Base-by-base conservation (phyloP, 129 eudicot genomes). In the Saussurea involucrata region DNA sequence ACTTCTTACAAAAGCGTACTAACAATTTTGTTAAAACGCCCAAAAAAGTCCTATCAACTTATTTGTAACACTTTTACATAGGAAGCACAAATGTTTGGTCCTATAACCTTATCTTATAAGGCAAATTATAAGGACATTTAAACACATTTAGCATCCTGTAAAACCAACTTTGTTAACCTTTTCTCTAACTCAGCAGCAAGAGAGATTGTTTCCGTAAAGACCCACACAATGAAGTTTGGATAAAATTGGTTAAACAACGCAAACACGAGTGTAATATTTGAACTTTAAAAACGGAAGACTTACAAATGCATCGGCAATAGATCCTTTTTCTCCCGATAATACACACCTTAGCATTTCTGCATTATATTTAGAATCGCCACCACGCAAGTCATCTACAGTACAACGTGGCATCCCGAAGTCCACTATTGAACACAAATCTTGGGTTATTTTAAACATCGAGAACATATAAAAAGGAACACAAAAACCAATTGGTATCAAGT, bases 341-440 rank as follows among this genome's bases (percentile, higher is more conserved):
- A 93, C 98, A 53, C 86, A 90, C 76, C 87, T 90, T 55, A 93
- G 21, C 0, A 86, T 67, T 72, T 88, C 92, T 10, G 98, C 98
- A 58, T 93, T 93, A 74, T 90, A 88, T 63, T 85, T 86, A 24
- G 96, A 85, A 69, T 80, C 95, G 61, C 98, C 98, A 70, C 98
- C 98, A 67, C 89, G 86, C 85, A 93, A 81, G 71, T 82, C 87
- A n/a, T 86, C 93, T 34, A 93, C 55, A 0, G 90, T 93, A 83
- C 98, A 93, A 24, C 98, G 94, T 78, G 92, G 96, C 80, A 93
- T 93, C 66, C 98, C 96, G 58, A 88, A 92, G 40, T 93, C 95
- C 96, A 87, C 98, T 93, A 46, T 49, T n/a, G 60, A 83, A 72
- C 24, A 58, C 18, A 49, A 57, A 55, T 24, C 42, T 42, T 1